Evolutionary conservation across 441 rosid genomes (phyloP).

Genomic region (Heliophila coronopifolia): DNA sequence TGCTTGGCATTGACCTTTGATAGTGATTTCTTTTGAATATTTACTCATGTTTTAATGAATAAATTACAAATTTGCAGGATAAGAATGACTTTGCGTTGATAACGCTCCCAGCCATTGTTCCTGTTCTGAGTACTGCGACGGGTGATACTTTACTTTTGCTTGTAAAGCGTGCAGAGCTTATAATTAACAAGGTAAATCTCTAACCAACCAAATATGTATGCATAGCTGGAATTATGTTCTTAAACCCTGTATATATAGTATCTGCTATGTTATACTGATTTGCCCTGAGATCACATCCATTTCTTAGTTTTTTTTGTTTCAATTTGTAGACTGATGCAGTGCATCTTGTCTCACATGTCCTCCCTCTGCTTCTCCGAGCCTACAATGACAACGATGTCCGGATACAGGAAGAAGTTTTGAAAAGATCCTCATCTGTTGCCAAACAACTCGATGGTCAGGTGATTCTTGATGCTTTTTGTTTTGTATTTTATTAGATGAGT

Average conservation of each 20-base stretch:
- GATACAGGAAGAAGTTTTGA: constrained; percentile 83
- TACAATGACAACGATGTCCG: constrained; percentile 87
- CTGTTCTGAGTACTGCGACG: constrained; percentile 79
- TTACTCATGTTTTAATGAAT: constrained; percentile 3
- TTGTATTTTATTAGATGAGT: background rate
- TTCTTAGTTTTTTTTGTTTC: no score
- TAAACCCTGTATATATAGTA: constrained; percentile 1
- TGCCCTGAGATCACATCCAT: no score
- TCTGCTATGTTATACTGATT: constrained; percentile 9
- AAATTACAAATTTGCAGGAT: constrained; percentile 46
- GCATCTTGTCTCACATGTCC: constrained; percentile 54
- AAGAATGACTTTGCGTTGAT: constrained; percentile 76
- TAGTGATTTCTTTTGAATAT: background rate
- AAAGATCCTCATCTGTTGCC: constrained; percentile 64
- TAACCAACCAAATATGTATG: background rate
- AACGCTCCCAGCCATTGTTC: constrained; percentile 88
- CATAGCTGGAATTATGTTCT: constrained; percentile 1
- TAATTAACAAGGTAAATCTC: constrained; percentile 63
- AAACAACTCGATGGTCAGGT: constrained; percentile 89
- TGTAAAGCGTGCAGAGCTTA: constrained; percentile 82
- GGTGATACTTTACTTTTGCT: constrained; percentile 84
- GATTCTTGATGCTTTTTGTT: constrained; percentile 19
- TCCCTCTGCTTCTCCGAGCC: constrained; percentile 83
- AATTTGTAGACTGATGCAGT: constrained; percentile 61
- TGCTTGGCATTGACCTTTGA: constrained; percentile 4